Conservation (phyloP, 2,329 filamentous ascomycete genomes). For the Phaeosphaeriaceae sp. region DNA sequence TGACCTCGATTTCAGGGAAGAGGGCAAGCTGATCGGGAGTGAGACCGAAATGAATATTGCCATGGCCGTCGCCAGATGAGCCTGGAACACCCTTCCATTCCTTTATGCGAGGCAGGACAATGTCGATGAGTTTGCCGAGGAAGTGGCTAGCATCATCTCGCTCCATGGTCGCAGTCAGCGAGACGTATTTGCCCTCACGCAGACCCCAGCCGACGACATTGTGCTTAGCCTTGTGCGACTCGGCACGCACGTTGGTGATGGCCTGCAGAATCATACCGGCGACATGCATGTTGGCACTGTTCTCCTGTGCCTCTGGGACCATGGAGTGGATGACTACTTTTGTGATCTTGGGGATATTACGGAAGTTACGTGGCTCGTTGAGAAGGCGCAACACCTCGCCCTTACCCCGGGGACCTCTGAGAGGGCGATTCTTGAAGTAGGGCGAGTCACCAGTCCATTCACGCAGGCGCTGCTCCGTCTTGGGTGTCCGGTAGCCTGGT, state of each 20-base stretch:
- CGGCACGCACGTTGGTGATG: conserved; percentile 78
- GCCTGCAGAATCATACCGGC: conserved; percentile 84
- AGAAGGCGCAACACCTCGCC: conserved; percentile 72
- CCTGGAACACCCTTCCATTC: conserved; percentile 86
- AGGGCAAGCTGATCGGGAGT: conserved; percentile 74
- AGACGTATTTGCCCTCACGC: conserved; percentile 71
- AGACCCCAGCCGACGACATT: conserved; percentile 79
- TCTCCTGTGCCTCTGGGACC: conserved; percentile 70
- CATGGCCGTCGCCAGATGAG: conserved; percentile 81
- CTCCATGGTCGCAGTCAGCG: conserved; percentile 77
- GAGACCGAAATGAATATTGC: conserved; percentile 86
- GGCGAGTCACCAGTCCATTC: conserved; percentile 89
- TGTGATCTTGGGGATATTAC: conserved; percentile 82
- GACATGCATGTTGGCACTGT: conserved; percentile 78
- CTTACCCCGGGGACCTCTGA: conserved; percentile 82
- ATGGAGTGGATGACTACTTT: conserved; percentile 82
- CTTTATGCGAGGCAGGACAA: conserved; percentile 94
- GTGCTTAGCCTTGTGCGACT: conserved; percentile 71
- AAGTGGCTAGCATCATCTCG: conserved; percentile 90
- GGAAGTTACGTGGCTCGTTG: conserved; percentile 72
- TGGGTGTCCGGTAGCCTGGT: conserved; percentile 71
- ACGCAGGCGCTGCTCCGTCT: conserved; percentile 71
- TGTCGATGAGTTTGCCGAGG: conserved; percentile 84
- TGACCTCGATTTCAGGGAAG: conserved; percentile 94
- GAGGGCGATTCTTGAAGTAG: conserved; percentile 90